These are phyloP conservation scores for Dothiorella sarmentorum DNA, from an alignment of 2,329 filamentous ascomycete species.

Conservation along the genomic window DNA sequence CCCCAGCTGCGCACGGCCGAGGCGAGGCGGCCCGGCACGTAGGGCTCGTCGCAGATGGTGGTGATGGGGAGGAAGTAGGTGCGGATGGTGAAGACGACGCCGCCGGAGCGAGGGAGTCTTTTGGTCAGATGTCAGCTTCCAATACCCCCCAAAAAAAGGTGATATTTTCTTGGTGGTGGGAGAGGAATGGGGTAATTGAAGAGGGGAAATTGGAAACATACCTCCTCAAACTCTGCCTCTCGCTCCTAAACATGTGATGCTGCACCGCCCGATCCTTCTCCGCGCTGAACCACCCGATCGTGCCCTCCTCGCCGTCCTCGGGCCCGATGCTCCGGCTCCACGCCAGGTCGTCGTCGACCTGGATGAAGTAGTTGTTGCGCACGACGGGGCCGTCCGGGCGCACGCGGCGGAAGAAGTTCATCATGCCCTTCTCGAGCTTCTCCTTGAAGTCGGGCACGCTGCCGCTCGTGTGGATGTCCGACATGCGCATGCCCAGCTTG, in stretches of 20 bases:
- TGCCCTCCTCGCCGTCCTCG: constrained; percentile 59
- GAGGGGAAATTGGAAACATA: no score
- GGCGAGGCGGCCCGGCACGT: constrained; percentile 74
- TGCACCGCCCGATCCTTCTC: constrained; percentile 69
- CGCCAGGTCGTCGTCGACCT: constrained; percentile 72
- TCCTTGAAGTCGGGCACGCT: constrained; percentile 69
- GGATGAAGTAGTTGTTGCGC: constrained; percentile 83
- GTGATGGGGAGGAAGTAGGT: constrained; percentile 75
- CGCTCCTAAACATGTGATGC: constrained; percentile 73
- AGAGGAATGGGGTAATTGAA: no score
- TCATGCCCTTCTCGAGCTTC: constrained; percentile 74
- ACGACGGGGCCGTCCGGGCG: constrained; percentile 63
- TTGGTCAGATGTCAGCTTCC: neutral
- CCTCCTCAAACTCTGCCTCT: constrained; percentile 67
- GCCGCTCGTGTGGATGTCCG: constrained; percentile 74
- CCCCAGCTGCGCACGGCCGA: constrained; percentile 80
- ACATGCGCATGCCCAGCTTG: constrained; percentile 75
- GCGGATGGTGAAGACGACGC: constrained; percentile 68
- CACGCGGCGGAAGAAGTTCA: constrained; percentile 73
- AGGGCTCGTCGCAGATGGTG: constrained; percentile 65
- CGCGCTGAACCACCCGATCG: constrained; percentile 68
- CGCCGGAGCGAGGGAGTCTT: constrained; percentile 45
- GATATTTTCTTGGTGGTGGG: no score
- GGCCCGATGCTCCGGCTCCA: constrained; percentile 74
- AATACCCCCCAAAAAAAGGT: neutral